Base-by-base conservation (phyloP, 352 stramenopile genomes). In the Pythium pyrilobum region DNA sequence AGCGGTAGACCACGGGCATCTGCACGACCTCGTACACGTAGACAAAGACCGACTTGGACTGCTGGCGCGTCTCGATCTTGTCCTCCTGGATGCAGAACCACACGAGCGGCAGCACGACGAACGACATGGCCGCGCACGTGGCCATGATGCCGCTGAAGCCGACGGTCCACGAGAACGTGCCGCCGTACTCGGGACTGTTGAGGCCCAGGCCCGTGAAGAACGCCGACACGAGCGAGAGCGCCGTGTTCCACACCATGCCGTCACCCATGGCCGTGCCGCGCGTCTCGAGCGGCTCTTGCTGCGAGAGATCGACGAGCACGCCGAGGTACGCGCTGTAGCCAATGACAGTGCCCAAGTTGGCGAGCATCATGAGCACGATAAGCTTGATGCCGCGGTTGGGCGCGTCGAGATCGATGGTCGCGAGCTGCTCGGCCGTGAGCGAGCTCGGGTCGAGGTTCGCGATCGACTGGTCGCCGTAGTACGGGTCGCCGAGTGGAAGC, bases 51-150 rank as follows among this genome's bases (percentile, higher is more conserved):
- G 62, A 45, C 4, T 49, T 46, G 28, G 58, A 65, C 7, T 62
- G 63, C 10, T 51, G 69, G 21, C 59, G 51, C 27, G 47, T 33
- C 33, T 40, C 37, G 62, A 58, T 12, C 25, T 47, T 18, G 27
- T 69, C 42, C 66, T 86, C 75, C 3, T 73, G 66, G 46, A 86
- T 82, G 59, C 55, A 84, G 44, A 62, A 79, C 71, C 71, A 81
- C 25, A 69, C 66, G 39, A 81, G 59, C 13, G 61, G 47, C 21
- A 68, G 57, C 7, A 71, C 72, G 20, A 60, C 33, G 4, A 81
- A 37, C 15, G 69, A 67, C 16, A 69, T 68, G 39, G 48, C 44
- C 2, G 69, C 27, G 38, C 66, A 81, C 58, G 73, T 39, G 16
- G 58, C 62, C 71, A 87, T 85, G 40, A 87, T 59, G n/a, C 59